A percentile compares a stretch with the other conserved stretches of the same genome.
These are phyloP conservation scores for Volutella citrinella DNA, from an alignment of 2,329 filamentous ascomycete species.

Conservation along the genomic window DNA sequence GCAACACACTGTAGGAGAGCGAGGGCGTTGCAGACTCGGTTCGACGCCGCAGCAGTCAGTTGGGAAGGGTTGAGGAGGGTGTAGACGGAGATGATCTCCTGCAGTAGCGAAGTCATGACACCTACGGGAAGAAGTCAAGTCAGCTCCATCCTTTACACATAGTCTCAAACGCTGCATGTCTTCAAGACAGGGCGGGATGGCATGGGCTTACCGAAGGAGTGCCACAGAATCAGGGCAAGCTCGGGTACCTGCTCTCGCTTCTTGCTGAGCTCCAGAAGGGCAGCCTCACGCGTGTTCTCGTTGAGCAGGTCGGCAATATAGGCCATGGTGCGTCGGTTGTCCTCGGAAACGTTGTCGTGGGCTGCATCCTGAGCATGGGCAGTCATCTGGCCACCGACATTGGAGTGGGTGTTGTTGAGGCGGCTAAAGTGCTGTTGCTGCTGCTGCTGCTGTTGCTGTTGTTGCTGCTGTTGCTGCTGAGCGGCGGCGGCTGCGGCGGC, in stretches of 20 bases:
- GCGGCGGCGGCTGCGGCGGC: constrained; percentile 45
- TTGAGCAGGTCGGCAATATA: constrained; percentile 92
- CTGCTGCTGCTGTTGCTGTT: constrained; percentile 37
- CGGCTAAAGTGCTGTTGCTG: constrained; percentile 69
- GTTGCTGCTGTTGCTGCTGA: constrained; percentile 46
- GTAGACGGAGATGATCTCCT: constrained; percentile 99
- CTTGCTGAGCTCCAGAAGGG: constrained; percentile 93
- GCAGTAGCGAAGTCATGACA: constrained; percentile 95
- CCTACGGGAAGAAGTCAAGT: constrained; percentile 49
- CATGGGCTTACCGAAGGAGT: constrained; percentile 78
- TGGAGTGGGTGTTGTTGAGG: constrained; percentile 64
- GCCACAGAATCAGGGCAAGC: constrained; percentile 93
- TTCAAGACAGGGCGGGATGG: constrained; percentile 1
- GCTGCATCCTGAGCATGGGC: constrained; percentile 52
- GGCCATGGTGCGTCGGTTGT: constrained; percentile 86
- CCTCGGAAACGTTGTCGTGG: constrained; percentile 75
- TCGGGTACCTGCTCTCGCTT: constrained; percentile 98
- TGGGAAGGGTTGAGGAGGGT: constrained; percentile 94
- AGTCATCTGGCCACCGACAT: constrained; percentile 39
- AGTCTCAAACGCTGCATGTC: neutral
- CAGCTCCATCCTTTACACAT: constrained; percentile 12
- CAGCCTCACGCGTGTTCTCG: constrained; percentile 81
- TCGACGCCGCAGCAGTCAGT: constrained; percentile 94
- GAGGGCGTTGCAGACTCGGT: constrained; percentile 94
- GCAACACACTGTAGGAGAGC: constrained; percentile 95